Conservation (phyloP, 768 basidiomycete species). For the Rhodotorula taiwanensis region DNA sequence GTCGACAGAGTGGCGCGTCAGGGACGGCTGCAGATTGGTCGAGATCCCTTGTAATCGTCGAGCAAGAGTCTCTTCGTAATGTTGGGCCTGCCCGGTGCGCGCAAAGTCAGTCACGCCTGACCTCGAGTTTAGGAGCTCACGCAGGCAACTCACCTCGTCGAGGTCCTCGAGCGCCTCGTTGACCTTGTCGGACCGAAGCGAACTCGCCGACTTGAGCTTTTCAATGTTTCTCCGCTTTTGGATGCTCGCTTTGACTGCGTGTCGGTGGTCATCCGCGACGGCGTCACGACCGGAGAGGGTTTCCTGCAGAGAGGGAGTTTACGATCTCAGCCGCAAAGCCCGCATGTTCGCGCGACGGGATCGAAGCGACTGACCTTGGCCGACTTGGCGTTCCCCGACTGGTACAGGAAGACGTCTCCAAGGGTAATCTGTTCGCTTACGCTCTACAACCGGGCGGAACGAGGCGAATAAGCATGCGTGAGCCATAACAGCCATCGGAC, state of each 20-base stretch:
- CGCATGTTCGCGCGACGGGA: background rate
- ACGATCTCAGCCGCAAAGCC: no score
- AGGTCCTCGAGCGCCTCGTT: conserved; percentile 88
- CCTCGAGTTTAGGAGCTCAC: background rate
- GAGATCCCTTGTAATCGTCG: conserved; percentile 88
- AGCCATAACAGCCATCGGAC: background rate
- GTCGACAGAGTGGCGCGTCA: conserved; percentile 73
- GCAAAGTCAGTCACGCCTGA: background rate
- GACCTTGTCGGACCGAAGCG: conserved; percentile 67
- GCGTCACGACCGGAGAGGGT: conserved; percentile 81
- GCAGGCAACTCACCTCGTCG: conserved; percentile 61
- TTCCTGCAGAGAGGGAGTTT: conserved; percentile 48
- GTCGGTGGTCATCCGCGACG: conserved; percentile 88
- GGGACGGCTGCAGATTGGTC: conserved; percentile 78
- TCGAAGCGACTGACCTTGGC: conserved; percentile 55
- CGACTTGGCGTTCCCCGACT: conserved; percentile 90
- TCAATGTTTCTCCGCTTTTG: conserved; percentile 88
- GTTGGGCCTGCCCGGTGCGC: conserved; percentile 61
- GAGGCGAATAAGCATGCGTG: background rate
- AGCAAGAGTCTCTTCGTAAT: conserved; percentile 76
- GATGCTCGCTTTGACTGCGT: conserved; percentile 85
- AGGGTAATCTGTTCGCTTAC: conserved; percentile 91
- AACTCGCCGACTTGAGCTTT: conserved; percentile 74
- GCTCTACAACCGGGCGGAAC: conserved; percentile 47
- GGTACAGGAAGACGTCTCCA: conserved; percentile 93